A percentile compares a stretch with the other conserved stretches of the same genome.
phyloP scores from a whole-genome alignment of 139 green algal genomes.

The Nannochloris sp. region DNA sequence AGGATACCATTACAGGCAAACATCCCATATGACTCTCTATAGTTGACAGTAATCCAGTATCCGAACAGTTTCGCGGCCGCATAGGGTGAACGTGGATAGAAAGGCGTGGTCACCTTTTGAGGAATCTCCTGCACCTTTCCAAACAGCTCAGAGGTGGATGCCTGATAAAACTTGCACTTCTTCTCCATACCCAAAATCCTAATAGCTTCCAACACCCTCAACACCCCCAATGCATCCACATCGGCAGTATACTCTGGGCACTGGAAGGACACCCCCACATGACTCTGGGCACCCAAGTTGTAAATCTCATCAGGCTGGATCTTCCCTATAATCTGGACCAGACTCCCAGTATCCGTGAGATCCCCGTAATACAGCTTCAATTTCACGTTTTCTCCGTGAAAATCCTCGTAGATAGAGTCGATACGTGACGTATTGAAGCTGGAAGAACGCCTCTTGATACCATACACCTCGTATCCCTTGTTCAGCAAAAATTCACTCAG shows the following conservation, averaged over 20 bases:
- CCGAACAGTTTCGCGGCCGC: constrained; percentile 65
- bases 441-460: constrained; percentile 45
- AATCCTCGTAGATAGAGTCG: constrained; percentile 42
- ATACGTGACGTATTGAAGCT: constrained; percentile 54
- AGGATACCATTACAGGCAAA: constrained; percentile 72
- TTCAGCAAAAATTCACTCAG: constrained; percentile 59
- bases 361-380: constrained; percentile 59
- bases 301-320: constrained; percentile 61
- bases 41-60: constrained; percentile 66
- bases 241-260: constrained; percentile 62
- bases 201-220: constrained; percentile 63
- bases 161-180: constrained; percentile 58
- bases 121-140: constrained; percentile 64
- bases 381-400: neutral
- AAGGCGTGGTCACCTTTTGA: constrained; percentile 56
- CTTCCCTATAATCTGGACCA: constrained; percentile 29
- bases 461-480: constrained; percentile 65
- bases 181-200: constrained; percentile 31
- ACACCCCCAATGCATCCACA: constrained; percentile 36
- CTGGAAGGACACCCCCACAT: constrained; percentile 69
- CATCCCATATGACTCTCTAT: constrained; percentile 68
- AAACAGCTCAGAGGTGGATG: constrained; percentile 69
- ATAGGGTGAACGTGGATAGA: constrained; percentile 70
- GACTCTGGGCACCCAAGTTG: constrained; percentile 67
- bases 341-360: constrained; percentile 38